Evolutionary conservation across 2,329 filamentous ascomycete genomes (phyloP), one percentile per base, ranked within the genome.

Genomic region (Alternaria infectoria): DNA sequence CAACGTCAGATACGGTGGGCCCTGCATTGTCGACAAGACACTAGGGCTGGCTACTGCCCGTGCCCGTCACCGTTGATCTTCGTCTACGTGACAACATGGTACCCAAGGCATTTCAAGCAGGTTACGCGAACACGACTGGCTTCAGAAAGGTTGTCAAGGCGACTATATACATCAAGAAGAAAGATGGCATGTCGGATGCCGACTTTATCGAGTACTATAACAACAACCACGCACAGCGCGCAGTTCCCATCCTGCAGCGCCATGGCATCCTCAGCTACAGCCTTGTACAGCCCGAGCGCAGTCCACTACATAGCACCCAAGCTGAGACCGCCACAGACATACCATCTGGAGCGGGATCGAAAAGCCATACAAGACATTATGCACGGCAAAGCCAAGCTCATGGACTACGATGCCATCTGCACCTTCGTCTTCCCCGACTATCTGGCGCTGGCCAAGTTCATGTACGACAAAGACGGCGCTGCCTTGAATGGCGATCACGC

Each of bases 401-500:
- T 82, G 52, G 78, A 81, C 54, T 83, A 82, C 69, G 82, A 84
- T 65, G 82, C 82, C 52, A 83, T 84, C 32, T 84, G 82, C 74
- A 83, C 81, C 11, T 83, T 83, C 69, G 81, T 83, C 57, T 84
- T 84, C 64, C 78, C 78, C 52, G 81, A 83, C 67, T 84, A 83
- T 61, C 75, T 79, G 57, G 76, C 78, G n/a, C 78, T 83, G 56
- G 82, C 82, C 26, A 79, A 76, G 66, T 84, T 83, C 71, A 74
- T 84, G 73, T 83, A 81, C 69, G 81, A 84, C 70, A 80, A 81
- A 47, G 81, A 80, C 3, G 79, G 77, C 23, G 82, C 82, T n/a
- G 81, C 78, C 11, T 62, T 80, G 43, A 77, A 73, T 30, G 60
- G 62, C 8, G 77, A 80, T 57, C 77, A 81, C 46, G 75, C 75